phyloP scores from a whole-genome alignment of 495 filamentous ascomycete genomes.

The Talaromyces liani region DNA sequence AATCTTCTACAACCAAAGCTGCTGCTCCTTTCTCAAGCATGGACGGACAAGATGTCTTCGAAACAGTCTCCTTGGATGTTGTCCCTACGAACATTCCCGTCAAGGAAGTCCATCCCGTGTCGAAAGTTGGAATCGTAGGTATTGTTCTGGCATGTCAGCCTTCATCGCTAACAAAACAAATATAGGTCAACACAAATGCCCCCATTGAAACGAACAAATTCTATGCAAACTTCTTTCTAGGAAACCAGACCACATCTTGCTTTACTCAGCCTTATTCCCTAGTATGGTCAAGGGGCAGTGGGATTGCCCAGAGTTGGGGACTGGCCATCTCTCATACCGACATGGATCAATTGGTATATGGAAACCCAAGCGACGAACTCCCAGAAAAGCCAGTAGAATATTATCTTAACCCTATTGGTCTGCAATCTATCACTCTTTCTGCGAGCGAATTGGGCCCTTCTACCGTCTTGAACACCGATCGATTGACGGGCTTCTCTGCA shows the following conservation, averaged over 20 bases:
- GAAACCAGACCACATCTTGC: conserved; percentile 56
- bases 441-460: conserved; percentile 59
- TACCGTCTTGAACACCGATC: conserved; percentile 56
- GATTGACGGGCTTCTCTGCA: conserved; percentile 60
- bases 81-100: conserved; percentile 47
- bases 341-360: conserved; percentile 54
- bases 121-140: conserved; percentile 41
- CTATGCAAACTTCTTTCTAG: conserved; percentile 83
- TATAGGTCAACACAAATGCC: conserved; percentile 28
- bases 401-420: conserved; percentile 75
- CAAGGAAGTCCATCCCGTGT: conserved; percentile 45
- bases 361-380: conserved; percentile 26
- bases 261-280: conserved; percentile 87
- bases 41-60: conserved; percentile 39
- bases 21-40: conserved; percentile 32
- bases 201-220: conserved; percentile 86
- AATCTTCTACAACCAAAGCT: conserved; percentile 8
- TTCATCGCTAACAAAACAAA: conserved; percentile 18
- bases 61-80: conserved; percentile 53
- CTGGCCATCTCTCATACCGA: conserved; percentile 70
- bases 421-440: conserved; percentile 73
- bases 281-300: conserved; percentile 64
- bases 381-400: conserved; percentile 56
- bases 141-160: conserved; percentile 30
- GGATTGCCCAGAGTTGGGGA: conserved; percentile 63